Conservation (phyloP, 495 filamentous ascomycete genomes). For the Penicillium manginii region DNA sequence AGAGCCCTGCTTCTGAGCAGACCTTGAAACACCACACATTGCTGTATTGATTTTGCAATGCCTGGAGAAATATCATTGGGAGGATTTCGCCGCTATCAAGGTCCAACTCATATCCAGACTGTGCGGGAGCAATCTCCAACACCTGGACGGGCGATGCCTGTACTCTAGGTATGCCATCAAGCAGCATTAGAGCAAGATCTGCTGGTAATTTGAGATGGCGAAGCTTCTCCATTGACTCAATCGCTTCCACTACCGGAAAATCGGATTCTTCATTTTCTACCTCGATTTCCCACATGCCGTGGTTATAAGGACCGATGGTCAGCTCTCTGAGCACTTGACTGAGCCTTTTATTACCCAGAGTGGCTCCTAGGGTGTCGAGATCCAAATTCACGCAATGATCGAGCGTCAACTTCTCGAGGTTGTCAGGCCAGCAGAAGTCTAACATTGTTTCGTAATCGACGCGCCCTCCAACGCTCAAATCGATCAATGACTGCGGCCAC, state of each 20-base stretch:
- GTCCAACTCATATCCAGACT: neutral
- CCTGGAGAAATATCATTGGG: neutral
- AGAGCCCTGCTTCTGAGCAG: conserved; percentile 21
- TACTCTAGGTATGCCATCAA: neutral
- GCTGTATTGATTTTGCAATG: neutral
- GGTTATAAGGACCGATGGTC: neutral
- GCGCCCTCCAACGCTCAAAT: neutral
- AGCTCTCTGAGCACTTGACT: neutral
- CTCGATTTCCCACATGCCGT: neutral
- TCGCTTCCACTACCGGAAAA: neutral
- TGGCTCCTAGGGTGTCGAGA: neutral
- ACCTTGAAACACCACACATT: conserved; percentile 11
- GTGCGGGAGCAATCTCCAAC: neutral
- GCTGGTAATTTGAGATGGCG: neutral
- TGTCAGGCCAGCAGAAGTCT: neutral
- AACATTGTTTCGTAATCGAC: neutral
- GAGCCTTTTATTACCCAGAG: neutral
- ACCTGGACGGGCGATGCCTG: neutral
- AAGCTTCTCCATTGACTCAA: neutral
- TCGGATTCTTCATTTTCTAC: neutral
- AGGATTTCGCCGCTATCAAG: too few species aligned
- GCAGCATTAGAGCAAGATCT: neutral
- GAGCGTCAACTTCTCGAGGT: neutral
- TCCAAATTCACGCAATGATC: neutral
- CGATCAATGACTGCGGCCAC: neutral